phyloP scores from a whole-genome alignment of 2,329 filamentous ascomycete species.

The Monilinia fructicola region DNA sequence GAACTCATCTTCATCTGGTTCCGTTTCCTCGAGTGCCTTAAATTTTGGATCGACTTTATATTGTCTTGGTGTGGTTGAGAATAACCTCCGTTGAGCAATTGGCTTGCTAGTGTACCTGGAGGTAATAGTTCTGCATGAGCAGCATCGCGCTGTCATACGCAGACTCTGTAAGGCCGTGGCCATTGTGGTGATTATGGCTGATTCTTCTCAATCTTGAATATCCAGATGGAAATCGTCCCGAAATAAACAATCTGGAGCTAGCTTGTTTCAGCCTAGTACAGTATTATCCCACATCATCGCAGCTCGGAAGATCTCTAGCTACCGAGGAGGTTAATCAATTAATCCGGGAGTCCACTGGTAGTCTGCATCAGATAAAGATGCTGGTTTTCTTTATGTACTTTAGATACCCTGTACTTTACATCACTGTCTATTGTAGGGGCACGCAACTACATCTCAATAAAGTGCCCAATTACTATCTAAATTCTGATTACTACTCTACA shows the following conservation, averaged over 20 bases:
- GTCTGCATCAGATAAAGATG: neutral
- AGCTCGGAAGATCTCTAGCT: slow-evolving; percentile 4
- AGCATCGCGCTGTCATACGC: slow-evolving; percentile 36
- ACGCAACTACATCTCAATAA: neutral
- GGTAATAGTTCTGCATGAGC: slow-evolving; percentile 28
- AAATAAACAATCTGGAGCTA: slow-evolving; percentile 18
- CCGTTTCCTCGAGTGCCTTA: slow-evolving; percentile 22
- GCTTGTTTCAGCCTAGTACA: neutral
- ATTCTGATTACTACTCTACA: neutral
- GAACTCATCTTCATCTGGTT: slow-evolving; percentile 22
- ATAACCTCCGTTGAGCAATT: slow-evolving; percentile 31
- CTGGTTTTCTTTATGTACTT: neutral
- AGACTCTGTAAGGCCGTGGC: slow-evolving; percentile 38
- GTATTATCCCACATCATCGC: neutral
- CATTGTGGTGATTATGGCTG: slow-evolving; percentile 31
- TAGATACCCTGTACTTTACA: neutral
- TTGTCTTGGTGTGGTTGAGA: slow-evolving; percentile 32
- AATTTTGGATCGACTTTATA: slow-evolving; percentile 25
- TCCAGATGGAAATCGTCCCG: slow-evolving; percentile 11
- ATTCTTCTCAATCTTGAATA: slow-evolving; percentile 17
- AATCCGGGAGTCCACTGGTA: neutral
- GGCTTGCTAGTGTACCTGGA: slow-evolving; percentile 26
- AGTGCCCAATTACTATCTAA: neutral
- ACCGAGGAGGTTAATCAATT: neutral
- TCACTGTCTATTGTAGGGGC: neutral